These are phyloP conservation scores for Scleromitrula shiraiana DNA, from an alignment of 2,329 filamentous ascomycete genomes.

Conservation along the genomic window DNA sequence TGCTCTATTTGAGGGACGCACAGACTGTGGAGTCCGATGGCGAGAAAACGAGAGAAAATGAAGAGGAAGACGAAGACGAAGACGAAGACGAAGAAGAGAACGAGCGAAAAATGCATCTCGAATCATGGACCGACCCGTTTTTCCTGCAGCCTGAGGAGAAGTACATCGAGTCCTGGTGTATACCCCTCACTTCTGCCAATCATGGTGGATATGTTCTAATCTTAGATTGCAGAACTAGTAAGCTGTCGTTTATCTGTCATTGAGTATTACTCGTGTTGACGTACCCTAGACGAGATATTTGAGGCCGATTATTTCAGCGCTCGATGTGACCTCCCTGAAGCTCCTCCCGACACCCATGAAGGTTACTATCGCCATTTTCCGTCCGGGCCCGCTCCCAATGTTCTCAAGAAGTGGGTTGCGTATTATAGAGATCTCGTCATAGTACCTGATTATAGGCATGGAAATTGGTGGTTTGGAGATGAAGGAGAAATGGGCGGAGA, in stretches of 20 bases:
- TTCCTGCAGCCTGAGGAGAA: not conserved
- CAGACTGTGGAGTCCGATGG: not conserved
- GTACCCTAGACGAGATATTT: slow-evolving; percentile 7
- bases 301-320: slow-evolving; percentile 5
- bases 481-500: slow-evolving; percentile 1
- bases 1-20: slow-evolving; percentile 6
- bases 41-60: not conserved
- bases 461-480: slow-evolving; percentile 7
- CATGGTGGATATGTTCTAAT: slow-evolving; percentile 9
- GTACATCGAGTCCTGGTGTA: slow-evolving; percentile 9
- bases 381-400: slow-evolving; percentile 7
- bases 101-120: slow-evolving; percentile 4
- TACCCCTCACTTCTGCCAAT: slow-evolving; percentile 9
- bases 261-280: not conserved
- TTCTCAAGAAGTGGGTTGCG: slow-evolving; percentile 9
- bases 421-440: slow-evolving; percentile 9
- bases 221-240: slow-evolving; percentile 10
- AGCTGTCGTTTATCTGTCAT: not conserved
- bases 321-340: slow-evolving; percentile 5
- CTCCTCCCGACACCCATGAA: slow-evolving; percentile 2
- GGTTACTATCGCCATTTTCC: slow-evolving; percentile 9
- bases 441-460: slow-evolving; percentile 7
- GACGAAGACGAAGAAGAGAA: slow-evolving; percentile 1
- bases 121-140: slow-evolving; percentile 8
- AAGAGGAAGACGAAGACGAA: not conserved